phyloP scores from a whole-genome alignment of 2,329 filamentous ascomycete species.

The Penicillium sp. region DNA sequence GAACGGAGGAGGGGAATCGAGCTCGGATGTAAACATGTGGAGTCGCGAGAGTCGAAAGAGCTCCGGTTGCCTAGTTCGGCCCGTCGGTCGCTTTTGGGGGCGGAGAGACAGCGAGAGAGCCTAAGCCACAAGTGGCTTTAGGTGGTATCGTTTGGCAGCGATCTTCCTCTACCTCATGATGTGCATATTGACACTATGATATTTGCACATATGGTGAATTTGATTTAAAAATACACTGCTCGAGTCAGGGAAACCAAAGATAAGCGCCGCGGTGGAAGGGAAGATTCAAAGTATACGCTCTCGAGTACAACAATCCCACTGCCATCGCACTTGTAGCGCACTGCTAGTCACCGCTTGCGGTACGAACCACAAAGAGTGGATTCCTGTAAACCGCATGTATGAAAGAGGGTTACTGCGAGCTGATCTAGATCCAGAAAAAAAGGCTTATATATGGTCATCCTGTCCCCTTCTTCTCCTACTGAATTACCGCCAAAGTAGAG shows the following conservation, averaged over 20 bases:
- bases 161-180: background rate
- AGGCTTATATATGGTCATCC: no score
- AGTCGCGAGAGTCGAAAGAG: slow-evolving; percentile 6
- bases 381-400: background rate
- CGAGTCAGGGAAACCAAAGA: no score
- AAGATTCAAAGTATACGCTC: background rate
- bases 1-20: slow-evolving; percentile 3
- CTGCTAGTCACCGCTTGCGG: background rate
- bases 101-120: background rate
- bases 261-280: no score
- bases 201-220: no score
- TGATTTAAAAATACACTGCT: no score
- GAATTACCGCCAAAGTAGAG: background rate
- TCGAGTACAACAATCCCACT: background rate
- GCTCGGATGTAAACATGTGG: slow-evolving; percentile 19
- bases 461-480: no score
- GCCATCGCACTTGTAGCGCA: background rate
- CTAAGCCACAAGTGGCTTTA: slow-evolving; percentile 13
- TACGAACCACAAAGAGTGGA: background rate
- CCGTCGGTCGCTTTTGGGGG: slow-evolving; percentile 3
- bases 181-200: no score
- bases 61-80: slow-evolving; percentile 12
- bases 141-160: background rate
- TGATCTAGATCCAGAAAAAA: background rate
- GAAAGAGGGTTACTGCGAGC: background rate